Percentiles rank a stretch among this genome's conserved stretches.
Conservation (phyloP, 441 rosid species). For the Jatropha podagrica region DNA sequence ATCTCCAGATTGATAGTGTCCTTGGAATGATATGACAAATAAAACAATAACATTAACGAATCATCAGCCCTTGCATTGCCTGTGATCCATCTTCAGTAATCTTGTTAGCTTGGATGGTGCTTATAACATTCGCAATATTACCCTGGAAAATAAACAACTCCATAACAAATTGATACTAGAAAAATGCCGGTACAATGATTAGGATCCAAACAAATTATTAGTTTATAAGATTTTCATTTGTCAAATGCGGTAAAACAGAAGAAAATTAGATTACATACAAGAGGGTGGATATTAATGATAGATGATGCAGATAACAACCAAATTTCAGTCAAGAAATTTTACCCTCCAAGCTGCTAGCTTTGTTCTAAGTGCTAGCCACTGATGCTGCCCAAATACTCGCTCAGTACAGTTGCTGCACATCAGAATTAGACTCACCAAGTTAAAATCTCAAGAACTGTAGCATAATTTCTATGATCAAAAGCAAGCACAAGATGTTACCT, state of each 20-base stretch:
- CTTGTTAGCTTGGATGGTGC: constrained; percentile 89
- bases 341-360: constrained; percentile 91
- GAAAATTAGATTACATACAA: not conserved
- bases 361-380: constrained; percentile 77
- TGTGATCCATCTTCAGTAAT: constrained; percentile 74
- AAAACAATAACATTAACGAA: constrained; percentile 39
- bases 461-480: not conserved
- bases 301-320: not conserved
- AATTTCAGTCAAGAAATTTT: constrained; percentile 21
- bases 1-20: not conserved
- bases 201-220: not conserved
- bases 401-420: constrained; percentile 64
- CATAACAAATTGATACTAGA: not conserved
- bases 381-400: constrained; percentile 73
- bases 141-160: constrained; percentile 42
- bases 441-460: not conserved
- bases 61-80: constrained; percentile 62
- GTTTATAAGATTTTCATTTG: not conserved
- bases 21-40: not conserved
- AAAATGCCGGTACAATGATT: not conserved
- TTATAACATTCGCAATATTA: constrained; percentile 67
- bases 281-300: not conserved
- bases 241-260: too few species aligned
- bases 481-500: constrained; percentile 40
- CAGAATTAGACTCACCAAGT: constrained; percentile 4